phyloP scores from a whole-genome alignment of 164 flowering plant species.

The Sedum album region DNA sequence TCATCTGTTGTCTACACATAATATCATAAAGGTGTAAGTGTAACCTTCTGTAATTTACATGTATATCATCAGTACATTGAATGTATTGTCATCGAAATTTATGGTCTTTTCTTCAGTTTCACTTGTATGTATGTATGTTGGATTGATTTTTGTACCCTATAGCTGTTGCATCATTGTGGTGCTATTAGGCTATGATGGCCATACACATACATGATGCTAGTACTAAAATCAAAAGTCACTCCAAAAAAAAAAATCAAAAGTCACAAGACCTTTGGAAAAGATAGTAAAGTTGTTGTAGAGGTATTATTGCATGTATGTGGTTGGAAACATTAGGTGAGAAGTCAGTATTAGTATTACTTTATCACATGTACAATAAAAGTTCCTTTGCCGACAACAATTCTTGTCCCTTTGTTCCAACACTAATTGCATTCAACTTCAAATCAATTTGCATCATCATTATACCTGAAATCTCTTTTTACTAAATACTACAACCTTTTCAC shows the following conservation, averaged over 20 bases:
- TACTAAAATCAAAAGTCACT: too few relatives aligned
- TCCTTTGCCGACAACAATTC: slow-evolving; percentile 1
- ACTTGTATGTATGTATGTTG: too few relatives aligned
- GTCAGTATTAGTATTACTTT: background rate
- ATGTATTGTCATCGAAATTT: too few relatives aligned
- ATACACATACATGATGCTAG: too few relatives aligned
- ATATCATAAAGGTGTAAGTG: background rate
- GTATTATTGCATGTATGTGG: slow-evolving; percentile 1
- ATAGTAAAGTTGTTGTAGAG: background rate
- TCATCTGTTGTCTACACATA: background rate
- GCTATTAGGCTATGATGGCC: too few relatives aligned
- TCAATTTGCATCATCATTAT: background rate
- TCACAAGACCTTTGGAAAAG: background rate
- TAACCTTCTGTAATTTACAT: background rate
- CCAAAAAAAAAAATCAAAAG: too few relatives aligned
- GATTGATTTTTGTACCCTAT: too few relatives aligned
- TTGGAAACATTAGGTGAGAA: background rate
- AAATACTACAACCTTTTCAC: too few relatives aligned
- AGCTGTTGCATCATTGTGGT: too few relatives aligned
- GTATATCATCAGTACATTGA: background rate
- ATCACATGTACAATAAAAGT: slow-evolving; percentile 3
- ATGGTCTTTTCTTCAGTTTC: too few relatives aligned
- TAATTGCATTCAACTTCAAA: background rate
- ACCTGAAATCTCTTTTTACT: background rate
- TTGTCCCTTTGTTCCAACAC: background rate